Evolutionary conservation across 257 asterid species (phyloP), one percentile per base, ranked within the genome.

Genomic region (Solanum pimpinellifolium): DNA sequence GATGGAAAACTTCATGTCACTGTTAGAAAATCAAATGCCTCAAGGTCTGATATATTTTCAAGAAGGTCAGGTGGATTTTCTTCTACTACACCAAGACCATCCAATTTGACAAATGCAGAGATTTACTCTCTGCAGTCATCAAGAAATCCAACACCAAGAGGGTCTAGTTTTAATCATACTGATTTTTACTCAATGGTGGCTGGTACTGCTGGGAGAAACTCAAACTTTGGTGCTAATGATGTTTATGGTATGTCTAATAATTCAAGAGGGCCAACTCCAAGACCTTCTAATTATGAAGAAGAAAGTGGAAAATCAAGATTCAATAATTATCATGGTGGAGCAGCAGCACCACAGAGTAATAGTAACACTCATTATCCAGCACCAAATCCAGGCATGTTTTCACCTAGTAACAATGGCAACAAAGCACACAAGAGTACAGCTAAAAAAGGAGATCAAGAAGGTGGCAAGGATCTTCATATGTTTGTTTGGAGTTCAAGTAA

Each of bases 401-500:
- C 98, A 3, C 97, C 98, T 9, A 90, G 90, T 11, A 78, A 77
- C 6, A 78, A 77, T 16, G 92, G 87, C 7, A 76, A 94, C 1
- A 91, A 91, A 88, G 72, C 90, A 88, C 86, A 86, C 73, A 94
- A 94, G 93, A 91, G 92, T 87, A 78, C 86, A 33, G 90, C 87
- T 86, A 86, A 88, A 85, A 86, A 86, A 25, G 91, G 90, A n/a
- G 96, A 90, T 69, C 73, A 66, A 29, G 95, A 92, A 41, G 96
- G 93, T 35, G 89, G 75, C 25, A 95, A 93, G 62, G 99, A 96
- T 89, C 94, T 96, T 23, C 98, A 96, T 29, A 96, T 96, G 99
- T 95, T 95, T 73, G 99, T 96, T 35, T 96, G 99, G 99, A 95
- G 99, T 88, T 95, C 98, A 18, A 96, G 99, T 72, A 94, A 94